Conservation (phyloP, 75 land plant genomes). For the Selaginella moellendorffii region DNA sequence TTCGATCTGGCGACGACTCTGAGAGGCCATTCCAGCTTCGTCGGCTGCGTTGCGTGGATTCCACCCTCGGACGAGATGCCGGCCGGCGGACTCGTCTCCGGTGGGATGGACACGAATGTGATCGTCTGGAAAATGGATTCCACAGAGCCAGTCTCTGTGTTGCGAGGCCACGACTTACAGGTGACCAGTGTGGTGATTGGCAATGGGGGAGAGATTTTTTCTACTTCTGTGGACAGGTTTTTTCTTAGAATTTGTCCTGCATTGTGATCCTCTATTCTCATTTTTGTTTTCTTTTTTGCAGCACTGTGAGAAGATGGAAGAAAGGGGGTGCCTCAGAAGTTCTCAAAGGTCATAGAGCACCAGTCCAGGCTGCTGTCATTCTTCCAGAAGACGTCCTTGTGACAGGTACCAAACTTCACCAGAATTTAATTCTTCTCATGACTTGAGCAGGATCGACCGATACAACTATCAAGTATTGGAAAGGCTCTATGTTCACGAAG, state of each 20-base stretch:
- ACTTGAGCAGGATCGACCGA: conserved; percentile 73
- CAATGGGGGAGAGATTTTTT: conserved; percentile 53
- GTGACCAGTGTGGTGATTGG: conserved; percentile 74
- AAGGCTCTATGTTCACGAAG: conserved; percentile 43
- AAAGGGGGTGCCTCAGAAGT: conserved; percentile 41
- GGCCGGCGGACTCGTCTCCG: conserved; percentile 80
- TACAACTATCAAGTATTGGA: conserved; percentile 75
- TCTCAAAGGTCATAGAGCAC: conserved; percentile 68
- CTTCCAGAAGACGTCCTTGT: conserved; percentile 69
- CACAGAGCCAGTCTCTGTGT: conserved; percentile 34
- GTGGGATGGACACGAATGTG: conserved; percentile 90
- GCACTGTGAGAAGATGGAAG: conserved; percentile 82
- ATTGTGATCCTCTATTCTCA: no score
- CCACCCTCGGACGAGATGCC: conserved; percentile 44
- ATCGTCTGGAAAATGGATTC: conserved; percentile 66
- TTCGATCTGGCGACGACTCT: conserved; percentile 39
- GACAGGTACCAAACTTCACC: conserved; percentile 37
- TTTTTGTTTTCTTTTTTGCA: no score
- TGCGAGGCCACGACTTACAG: conserved; percentile 72
- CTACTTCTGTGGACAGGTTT: conserved; percentile 85
- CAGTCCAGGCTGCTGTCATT: conserved; percentile 64
- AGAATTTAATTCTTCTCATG: no score
- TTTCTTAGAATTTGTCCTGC: not conserved
- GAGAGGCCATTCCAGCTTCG: conserved; percentile 80
- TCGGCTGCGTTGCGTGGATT: conserved; percentile 81